Evolutionary conservation across 2,329 filamentous ascomycete species (phyloP), one percentile per base, ranked within the genome.

Genomic region (Alternaria sp.): DNA sequence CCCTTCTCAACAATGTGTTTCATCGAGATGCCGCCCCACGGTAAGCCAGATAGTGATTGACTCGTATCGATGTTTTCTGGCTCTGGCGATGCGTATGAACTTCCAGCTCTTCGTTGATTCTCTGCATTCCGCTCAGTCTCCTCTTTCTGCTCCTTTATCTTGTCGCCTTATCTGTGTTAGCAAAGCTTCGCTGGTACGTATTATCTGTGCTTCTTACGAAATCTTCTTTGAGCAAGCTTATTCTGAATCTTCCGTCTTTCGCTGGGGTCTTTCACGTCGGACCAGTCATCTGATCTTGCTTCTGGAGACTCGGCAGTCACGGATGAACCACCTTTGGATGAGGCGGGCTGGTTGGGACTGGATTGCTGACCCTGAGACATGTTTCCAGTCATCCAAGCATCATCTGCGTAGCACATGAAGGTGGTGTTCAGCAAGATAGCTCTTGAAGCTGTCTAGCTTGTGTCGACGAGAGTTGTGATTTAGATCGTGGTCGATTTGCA

Each of bases 231-330:
- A 2, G 90, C 90, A 62, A 92, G 86, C 55, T 90, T 86, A 74
- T 93, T 93, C 75, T 93, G 91, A 52, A 93, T 90, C 62, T 90
- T 88, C 64, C 91, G 84, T 72, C 91, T 85, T 79, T 92, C 89
- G 62, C 88, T 88, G 0, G 89, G 89, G 68, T 93, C 90, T 7
- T 85, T 86, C 44, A 93, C 84, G 0, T 89, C 85, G 28, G 86
- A 83, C 91, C 91, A 93, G 79, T 92, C 87, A 64, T 90, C 85
- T n/a, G 67, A 61, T 30, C 65, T 68, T 20, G 67, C 44, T 56
- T 65, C 70, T 22, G 64, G 63, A 16, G 68, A 34, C 18, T 73
- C 67, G 45, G 58, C 59, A n/a, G 69, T 54, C 11, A 51, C 41
- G 36, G 67, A 66, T n/a, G 63, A 60, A 52, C 60, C 66, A 27